Evolutionary conservation across 345 rosid species (phyloP), one percentile per base, ranked within the genome.

Genomic region (Sisymbrium altissimum): DNA sequence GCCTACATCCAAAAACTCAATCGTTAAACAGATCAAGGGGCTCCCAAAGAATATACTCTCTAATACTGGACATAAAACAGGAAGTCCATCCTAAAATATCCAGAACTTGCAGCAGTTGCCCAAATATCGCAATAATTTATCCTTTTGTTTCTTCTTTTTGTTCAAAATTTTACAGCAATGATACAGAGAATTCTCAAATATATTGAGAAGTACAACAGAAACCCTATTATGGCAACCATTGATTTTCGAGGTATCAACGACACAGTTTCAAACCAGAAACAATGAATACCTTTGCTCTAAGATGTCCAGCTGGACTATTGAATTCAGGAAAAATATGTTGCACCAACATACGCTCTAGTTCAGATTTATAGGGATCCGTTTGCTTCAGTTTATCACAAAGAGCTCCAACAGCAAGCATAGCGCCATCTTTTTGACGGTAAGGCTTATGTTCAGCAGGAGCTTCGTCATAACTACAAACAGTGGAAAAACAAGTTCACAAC

Each of bases 361-460:
- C 95, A 79, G 90, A 80, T 81, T 88, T 90, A 78, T 92, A 92
- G 3, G 99, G 99, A 48, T 92, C 99, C 18, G 88, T 90, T 80
- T 92, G 96, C 82, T 90, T 96, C 79, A 96, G 80, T 78, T 89
- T 92, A 80, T 96, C 99, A 85, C 95, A 96, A 70, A 96, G 98
- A 36, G 98, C 84, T 81, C 99, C 99, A 81, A 96, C 87, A 67
- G 99, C 95, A 78, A 96, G 99, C 77, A 96, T 79, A 13, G 98
- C 98, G 56, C 99, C 99, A 82, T 96, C 99, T 78, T 92, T 96
- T 78, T 89, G 98, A 18, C 92, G 86, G 78, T 86, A 89, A 17
- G 88, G 93, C 73, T 96, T 96, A 76, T 71, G 82, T 65, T 96
- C 92, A 13, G 78, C 66, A 0, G 93, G 92, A 32, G 92, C 81